Evolutionary conservation across 352 stramenopile genomes (phyloP).

Genomic region (Phytophthora sp.): DNA sequence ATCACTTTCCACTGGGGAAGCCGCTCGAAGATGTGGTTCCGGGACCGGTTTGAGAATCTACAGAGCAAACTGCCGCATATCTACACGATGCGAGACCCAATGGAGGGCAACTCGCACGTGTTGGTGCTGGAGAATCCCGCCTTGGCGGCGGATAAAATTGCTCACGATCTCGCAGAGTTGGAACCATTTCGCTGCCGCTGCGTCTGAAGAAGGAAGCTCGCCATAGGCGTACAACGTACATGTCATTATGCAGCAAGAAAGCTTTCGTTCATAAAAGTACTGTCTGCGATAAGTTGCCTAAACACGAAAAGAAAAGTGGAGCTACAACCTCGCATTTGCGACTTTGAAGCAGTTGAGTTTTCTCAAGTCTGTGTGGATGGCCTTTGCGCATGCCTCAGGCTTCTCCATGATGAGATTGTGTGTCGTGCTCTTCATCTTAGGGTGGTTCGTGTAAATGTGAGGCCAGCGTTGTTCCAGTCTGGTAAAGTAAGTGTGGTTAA

Average conservation of each 20-base stretch:
- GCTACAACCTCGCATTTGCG: conserved; percentile 1
- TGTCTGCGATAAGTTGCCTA: too few species aligned
- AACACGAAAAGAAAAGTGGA: too few species aligned
- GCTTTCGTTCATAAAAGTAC: too few species aligned
- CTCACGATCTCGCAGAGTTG: conserved; percentile 35
- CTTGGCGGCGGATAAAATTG: conserved; percentile 46
- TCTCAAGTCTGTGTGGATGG: neutral
- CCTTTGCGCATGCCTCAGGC: conserved; percentile 4
- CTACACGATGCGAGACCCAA: conserved; percentile 44
- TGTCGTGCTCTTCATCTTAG: conserved; percentile 4
- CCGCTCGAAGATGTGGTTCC: conserved; percentile 53
- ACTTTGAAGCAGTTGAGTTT: conserved; percentile 5
- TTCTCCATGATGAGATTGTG: conserved; percentile 24
- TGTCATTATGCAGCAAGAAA: too few species aligned
- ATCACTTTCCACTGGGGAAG: conserved; percentile 53
- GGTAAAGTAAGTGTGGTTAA: conserved; percentile 7
- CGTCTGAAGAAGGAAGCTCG: neutral
- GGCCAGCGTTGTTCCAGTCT: conserved; percentile 7
- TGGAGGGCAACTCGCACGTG: conserved; percentile 49
- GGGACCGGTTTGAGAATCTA: conserved; percentile 34
- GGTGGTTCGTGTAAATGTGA: conserved; percentile 13
- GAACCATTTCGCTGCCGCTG: conserved; percentile 8
- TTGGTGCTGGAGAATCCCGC: conserved; percentile 60
- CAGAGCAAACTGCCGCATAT: conserved; percentile 37
- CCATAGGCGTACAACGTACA: conserved; percentile 4